phyloP scores from a whole-genome alignment of 2,329 filamentous ascomycete species.

The Ophiosphaerella herpotricha region DNA sequence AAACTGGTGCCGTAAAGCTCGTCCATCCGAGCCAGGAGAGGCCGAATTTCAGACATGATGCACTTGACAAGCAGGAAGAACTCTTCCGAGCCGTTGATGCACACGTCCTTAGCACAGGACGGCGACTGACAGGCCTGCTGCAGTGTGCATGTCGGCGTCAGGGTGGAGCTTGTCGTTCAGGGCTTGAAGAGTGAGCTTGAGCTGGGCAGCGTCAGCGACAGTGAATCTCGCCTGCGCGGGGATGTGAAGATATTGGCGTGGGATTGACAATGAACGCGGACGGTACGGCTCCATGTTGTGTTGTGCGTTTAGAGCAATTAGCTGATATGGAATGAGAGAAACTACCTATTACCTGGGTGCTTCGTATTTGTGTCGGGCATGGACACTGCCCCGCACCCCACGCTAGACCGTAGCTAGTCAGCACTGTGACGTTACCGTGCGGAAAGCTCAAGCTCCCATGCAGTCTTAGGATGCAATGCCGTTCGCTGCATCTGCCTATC shows the following conservation, averaged over 20 bases:
- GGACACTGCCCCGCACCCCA: too few relatives aligned
- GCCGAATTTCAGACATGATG: constrained; percentile 28
- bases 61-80: constrained; percentile 20
- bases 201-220: constrained; percentile 21
- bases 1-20: constrained; percentile 22
- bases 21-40: constrained; percentile 21
- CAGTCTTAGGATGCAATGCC: too few relatives aligned
- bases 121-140: constrained; percentile 6
- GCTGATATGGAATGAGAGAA: too few relatives aligned
- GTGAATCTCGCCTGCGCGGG: constrained; percentile 15
- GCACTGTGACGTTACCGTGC: too few relatives aligned
- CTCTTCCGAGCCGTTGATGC: constrained; percentile 23
- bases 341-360: too few relatives aligned
- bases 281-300: constrained; percentile 10
- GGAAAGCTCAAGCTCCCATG: too few relatives aligned
- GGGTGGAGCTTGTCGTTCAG: constrained; percentile 16
- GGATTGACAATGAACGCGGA: constrained; percentile 10
- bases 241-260: constrained; percentile 8
- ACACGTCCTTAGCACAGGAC: constrained; percentile 13
- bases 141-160: constrained; percentile 4
- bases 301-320: neutral
- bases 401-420: too few relatives aligned
- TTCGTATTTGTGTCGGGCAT: too few relatives aligned
- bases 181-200: constrained; percentile 26
- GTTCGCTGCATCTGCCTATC: too few relatives aligned